Conservation (phyloP, 345 rosid species). For the Erysimum cheiranthoides region DNA sequence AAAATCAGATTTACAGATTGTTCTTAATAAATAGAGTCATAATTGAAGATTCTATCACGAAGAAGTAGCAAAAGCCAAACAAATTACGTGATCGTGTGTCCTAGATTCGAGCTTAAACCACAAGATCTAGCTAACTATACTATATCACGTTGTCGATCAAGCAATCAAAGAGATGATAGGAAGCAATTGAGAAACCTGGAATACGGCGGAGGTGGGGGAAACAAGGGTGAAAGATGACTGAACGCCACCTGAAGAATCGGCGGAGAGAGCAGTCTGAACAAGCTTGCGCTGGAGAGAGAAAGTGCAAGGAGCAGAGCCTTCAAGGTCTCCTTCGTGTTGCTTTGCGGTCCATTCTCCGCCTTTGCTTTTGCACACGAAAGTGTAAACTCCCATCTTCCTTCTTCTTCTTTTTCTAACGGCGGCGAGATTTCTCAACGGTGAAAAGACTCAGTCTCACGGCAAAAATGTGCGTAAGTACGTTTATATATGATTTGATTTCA, state of each 20-base stretch:
- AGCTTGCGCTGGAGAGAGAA: constrained; percentile 79
- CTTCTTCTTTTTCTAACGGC: constrained; percentile 18
- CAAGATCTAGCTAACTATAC: constrained; percentile 14
- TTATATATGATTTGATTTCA: constrained; percentile 24
- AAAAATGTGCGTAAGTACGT: background rate
- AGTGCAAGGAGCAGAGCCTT: constrained; percentile 66
- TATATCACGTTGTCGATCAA: background rate
- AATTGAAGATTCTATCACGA: background rate
- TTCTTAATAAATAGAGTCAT: background rate
- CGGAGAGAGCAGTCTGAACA: constrained; percentile 65
- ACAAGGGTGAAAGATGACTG: constrained; percentile 80
- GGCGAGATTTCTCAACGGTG: constrained; percentile 33
- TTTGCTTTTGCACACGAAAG: constrained; percentile 69
- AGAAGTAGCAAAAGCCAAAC: background rate
- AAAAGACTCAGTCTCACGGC: background rate
- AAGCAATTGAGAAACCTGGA: constrained; percentile 54
- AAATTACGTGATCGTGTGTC: background rate
- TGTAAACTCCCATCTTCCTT: constrained; percentile 70
- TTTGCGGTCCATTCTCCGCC: constrained; percentile 74
- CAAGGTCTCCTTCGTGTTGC: constrained; percentile 80
- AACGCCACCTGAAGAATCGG: constrained; percentile 76
- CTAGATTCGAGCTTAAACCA: background rate
- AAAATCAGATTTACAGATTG: background rate
- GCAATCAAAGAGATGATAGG: background rate
- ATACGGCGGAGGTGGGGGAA: constrained; percentile 78